Conservation (phyloP, 805 yeast species). For the Candida verbasci region DNA sequence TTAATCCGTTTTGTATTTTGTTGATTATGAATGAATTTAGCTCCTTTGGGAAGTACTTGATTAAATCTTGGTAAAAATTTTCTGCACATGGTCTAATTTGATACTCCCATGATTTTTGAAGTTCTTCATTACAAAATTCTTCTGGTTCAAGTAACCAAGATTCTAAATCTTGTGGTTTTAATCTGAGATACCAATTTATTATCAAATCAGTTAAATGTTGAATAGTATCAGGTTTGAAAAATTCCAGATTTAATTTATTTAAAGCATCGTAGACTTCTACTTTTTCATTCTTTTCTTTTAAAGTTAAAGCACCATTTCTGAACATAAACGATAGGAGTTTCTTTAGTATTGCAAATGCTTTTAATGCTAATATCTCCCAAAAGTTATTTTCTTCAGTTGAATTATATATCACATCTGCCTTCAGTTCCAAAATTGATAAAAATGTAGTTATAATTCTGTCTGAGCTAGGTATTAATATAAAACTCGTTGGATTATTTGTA, state of each 20-base stretch:
- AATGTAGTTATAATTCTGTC: constrained; percentile 58
- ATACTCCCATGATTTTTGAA: constrained; percentile 73
- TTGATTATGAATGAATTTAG: constrained; percentile 52
- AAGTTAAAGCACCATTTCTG: constrained; percentile 62
- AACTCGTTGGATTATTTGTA: constrained; percentile 60
- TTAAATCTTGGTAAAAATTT: constrained; percentile 72
- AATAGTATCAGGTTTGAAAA: constrained; percentile 56
- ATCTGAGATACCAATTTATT: constrained; percentile 67
- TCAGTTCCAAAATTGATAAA: constrained; percentile 55
- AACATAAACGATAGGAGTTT: constrained; percentile 56
- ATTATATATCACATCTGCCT: constrained; percentile 62
- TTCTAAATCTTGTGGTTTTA: constrained; percentile 74
- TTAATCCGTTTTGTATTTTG: constrained; percentile 47
- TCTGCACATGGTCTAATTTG: constrained; percentile 86
- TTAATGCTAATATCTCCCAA: constrained; percentile 73
- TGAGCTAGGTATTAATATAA: constrained; percentile 63
- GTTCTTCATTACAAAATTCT: constrained; percentile 85
- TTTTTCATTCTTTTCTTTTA: constrained; percentile 63
- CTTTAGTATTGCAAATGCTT: constrained; percentile 61
- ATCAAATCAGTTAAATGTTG: constrained; percentile 60
- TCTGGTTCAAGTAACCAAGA: constrained; percentile 86
- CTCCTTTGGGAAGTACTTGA: constrained; percentile 55
- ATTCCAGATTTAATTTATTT: constrained; percentile 43
- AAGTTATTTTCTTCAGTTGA: constrained; percentile 55
- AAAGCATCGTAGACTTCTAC: constrained; percentile 59